phyloP scores from a whole-genome alignment of 2,329 filamentous ascomycete genomes.

The Penicillium sp. region DNA sequence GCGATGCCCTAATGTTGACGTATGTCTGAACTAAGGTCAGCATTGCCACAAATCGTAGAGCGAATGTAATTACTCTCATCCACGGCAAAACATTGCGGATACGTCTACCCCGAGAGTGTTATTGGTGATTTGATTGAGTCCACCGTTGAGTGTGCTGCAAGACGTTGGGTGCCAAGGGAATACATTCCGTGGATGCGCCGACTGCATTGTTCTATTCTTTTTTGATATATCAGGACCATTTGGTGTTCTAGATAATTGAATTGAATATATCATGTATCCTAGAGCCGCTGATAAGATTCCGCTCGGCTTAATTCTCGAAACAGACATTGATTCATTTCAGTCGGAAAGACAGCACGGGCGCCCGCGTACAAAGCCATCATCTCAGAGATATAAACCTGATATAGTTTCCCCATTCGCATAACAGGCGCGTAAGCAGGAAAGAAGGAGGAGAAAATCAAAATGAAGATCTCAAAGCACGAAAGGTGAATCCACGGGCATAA shows the following conservation, averaged over 20 bases:
- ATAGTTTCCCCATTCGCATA: background rate
- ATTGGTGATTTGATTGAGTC: background rate
- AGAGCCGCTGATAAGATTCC: background rate
- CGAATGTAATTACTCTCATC: background rate
- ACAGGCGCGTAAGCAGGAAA: background rate
- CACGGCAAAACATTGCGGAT: background rate
- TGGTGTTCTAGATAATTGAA: background rate
- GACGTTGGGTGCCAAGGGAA: background rate
- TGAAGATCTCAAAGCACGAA: background rate
- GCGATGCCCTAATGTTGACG: constrained; percentile 23
- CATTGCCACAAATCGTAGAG: constrained; percentile 8
- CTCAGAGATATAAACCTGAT: background rate
- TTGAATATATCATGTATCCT: background rate
- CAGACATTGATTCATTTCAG: background rate
- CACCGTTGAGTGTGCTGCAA: background rate
- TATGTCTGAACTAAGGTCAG: constrained; percentile 19
- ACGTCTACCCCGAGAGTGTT: background rate
- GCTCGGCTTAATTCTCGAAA: background rate
- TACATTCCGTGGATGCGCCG: background rate
- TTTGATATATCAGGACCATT: background rate
- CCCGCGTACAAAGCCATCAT: background rate
- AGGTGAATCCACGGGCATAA: background rate
- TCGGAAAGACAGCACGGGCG: background rate
- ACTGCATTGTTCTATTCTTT: background rate
- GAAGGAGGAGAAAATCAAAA: background rate